A percentile compares a stretch with the other conserved stretches of the same genome.
These are phyloP conservation scores for Phaeosphaeria sp. DNA, from an alignment of 2,329 filamentous ascomycete species.

Conservation along the genomic window DNA sequence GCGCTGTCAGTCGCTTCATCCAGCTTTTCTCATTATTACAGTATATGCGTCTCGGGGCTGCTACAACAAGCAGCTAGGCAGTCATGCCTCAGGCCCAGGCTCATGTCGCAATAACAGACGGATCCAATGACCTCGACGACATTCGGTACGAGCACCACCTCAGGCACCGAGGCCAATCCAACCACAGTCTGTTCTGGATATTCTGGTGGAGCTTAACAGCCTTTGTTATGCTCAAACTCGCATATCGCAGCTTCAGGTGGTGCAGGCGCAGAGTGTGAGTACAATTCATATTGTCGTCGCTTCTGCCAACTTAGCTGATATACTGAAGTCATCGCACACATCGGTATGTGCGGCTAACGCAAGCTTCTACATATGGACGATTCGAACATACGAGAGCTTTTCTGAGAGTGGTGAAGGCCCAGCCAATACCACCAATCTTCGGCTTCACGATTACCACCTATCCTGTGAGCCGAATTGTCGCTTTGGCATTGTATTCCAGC, in stretches of 20 bases:
- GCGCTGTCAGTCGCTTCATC: neutral
- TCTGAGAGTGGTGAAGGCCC: conserved; percentile 9
- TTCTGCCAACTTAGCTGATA: conserved; percentile 1
- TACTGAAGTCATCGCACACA: conserved; percentile 9
- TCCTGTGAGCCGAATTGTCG: conserved; percentile 13
- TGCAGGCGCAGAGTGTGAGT: conserved; percentile 19
- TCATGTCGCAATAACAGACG: neutral
- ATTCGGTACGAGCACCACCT: conserved; percentile 34
- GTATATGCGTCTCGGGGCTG: neutral
- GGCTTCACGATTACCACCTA: neutral
- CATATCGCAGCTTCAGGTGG: conserved; percentile 6
- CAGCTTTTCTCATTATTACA: neutral
- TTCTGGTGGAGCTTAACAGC: conserved; percentile 22
- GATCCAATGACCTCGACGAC: conserved; percentile 19
- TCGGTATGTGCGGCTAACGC: neutral
- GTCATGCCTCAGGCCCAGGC: neutral
- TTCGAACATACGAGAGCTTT: conserved; percentile 6
- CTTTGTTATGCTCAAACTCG: conserved; percentile 4
- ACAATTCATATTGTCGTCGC: neutral
- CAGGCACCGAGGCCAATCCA: conserved; percentile 23
- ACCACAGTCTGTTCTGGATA: conserved; percentile 20
- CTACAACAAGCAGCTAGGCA: neutral
- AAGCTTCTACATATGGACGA: neutral
- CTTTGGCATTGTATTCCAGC: conserved; percentile 10
- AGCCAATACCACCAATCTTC: conserved; percentile 7